Evolutionary conservation across 208 protist species (phyloP).

Genomic region (Leishmania aethiopica): DNA sequence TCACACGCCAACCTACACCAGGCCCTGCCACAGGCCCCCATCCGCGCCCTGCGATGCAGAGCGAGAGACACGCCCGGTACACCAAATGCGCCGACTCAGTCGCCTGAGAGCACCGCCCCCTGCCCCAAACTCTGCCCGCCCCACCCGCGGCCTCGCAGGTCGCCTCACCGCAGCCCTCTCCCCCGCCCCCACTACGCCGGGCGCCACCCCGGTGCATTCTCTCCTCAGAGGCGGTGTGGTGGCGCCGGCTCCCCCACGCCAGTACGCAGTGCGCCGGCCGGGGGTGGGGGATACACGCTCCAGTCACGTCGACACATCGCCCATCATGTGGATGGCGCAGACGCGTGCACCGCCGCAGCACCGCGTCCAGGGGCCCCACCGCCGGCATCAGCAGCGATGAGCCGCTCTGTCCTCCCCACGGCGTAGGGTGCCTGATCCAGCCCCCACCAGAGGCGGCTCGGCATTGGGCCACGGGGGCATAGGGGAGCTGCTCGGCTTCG

Average conservation of each 20-base stretch:
- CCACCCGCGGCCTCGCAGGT: neutral
- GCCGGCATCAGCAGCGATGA: too few species aligned
- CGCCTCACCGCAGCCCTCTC: neutral
- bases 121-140: neutral
- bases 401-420: too few species aligned
- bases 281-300: neutral
- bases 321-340: neutral
- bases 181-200: neutral
- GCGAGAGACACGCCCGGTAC: neutral
- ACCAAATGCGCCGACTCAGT: neutral
- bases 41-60: neutral
- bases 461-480: neutral
- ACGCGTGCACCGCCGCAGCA: neutral
- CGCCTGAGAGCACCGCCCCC: neutral
- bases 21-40: neutral
- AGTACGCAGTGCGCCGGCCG: neutral
- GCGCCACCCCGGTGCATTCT: neutral
- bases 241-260: neutral
- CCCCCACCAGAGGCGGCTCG: too few species aligned
- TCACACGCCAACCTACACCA: neutral
- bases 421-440: too few species aligned
- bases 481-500: neutral
- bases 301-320: neutral
- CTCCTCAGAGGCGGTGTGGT: neutral
- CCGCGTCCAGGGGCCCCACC: too few species aligned